These are phyloP conservation scores for Jaltomata sinuosa DNA, from an alignment of 257 asterid species.

Conservation along the genomic window DNA sequence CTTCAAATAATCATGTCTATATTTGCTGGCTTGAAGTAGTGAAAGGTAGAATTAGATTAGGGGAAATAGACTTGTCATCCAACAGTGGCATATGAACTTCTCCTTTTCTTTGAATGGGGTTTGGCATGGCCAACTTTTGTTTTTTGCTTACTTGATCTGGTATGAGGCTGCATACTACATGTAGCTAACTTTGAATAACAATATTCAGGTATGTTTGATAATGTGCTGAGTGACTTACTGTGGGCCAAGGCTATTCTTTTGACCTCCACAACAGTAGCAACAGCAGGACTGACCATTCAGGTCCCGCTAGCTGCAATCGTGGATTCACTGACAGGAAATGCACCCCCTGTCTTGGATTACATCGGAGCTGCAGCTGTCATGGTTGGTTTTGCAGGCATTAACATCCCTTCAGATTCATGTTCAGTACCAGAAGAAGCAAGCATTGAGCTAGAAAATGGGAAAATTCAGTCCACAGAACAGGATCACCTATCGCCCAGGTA, in stretches of 20 bases:
- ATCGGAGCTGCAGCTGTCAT: slow-evolving; percentile 75
- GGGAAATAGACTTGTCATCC: not conserved
- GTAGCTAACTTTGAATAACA: not conserved
- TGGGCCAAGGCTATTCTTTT: slow-evolving; percentile 99
- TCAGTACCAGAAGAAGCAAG: slow-evolving; percentile 29
- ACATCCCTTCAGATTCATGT: slow-evolving; percentile 44
- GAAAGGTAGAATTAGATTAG: not conserved
- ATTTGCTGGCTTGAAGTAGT: not conserved
- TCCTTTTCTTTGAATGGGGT: not conserved
- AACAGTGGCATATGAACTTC: not conserved
- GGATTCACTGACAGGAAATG: slow-evolving; percentile 64
- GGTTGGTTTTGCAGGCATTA: slow-evolving; percentile 82
- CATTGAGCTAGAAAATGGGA: slow-evolving; percentile 42
- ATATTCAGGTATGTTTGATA: slow-evolving; percentile 72
- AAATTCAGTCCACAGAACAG: slow-evolving; percentile 5
- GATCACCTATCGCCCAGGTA: slow-evolving; percentile 8
- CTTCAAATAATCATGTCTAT: not conserved
- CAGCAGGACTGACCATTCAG: slow-evolving; percentile 95
- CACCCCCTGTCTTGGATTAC: slow-evolving; percentile 50
- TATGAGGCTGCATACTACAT: not conserved
- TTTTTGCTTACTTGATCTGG: not conserved
- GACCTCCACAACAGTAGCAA: slow-evolving; percentile 87
- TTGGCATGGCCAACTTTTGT: not conserved
- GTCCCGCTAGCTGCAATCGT: slow-evolving; percentile 88
- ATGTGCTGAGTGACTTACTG: slow-evolving; percentile 85